Base-by-base conservation (phyloP, 2,329 filamentous ascomycete genomes). In the Tolypocladium nubicola region DNA sequence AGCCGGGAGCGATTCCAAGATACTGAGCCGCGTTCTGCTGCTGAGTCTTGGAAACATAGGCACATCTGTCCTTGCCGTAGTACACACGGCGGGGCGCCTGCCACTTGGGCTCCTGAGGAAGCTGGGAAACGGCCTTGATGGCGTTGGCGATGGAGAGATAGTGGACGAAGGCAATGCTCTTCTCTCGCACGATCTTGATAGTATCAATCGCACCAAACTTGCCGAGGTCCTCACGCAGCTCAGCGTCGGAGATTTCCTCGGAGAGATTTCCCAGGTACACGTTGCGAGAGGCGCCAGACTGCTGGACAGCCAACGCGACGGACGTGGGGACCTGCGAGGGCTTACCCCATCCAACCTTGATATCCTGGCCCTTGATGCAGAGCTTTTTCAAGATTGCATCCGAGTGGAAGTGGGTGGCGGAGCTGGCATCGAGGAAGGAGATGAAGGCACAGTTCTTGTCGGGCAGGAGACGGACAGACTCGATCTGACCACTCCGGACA, bases 391-490 rank as follows among this genome's bases (percentile, higher is more conserved):
- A 83, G 75, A 99, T 99, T 65, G 94, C 94, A 80, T 99, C 94
- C 23, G 94, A 99, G 79, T 99, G 94, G 77, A 99, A 99, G 72
- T 99, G 94, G 26, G 93, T 97, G 57, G 94, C 94, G 37, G 94
- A 97, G 76, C 92, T 96, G 67, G 92, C 91, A 69, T 99, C 94
- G 63, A 99, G 80, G 79, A 99, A 99, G 9, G 94, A 99, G 71
- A 99, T 97, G 80, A 99, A 99, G 58, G 94, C 94, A 70, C 94
- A 99, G 81, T 97, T 99, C 89, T 97, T 99, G 76, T 99, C 94
- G 30, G 93, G 90, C 57, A 99, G 80, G 63, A 99, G 82, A 65
- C 94, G 88, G 56, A 99, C 94, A n/a, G 94, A 97, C 78, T 99
- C 94, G 67, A 99, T 97, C 71, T 97, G 94, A 30, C 94, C 94